Base-by-base conservation (phyloP, 2,329 filamentous ascomycete genomes). In the Neonectria ditissima region DNA sequence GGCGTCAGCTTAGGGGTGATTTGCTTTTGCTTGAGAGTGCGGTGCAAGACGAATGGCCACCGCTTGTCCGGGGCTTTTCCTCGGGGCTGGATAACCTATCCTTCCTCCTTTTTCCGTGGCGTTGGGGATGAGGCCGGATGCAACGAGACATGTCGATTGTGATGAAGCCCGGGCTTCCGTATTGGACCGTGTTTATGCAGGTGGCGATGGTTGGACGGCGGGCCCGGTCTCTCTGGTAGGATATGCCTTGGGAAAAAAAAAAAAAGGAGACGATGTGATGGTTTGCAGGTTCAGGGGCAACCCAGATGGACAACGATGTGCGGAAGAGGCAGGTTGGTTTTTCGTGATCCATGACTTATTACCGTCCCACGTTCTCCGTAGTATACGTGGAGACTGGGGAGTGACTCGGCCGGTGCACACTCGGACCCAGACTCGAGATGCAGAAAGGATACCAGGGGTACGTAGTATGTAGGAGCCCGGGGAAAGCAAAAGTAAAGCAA, bases 121-220 rank as follows among this genome's bases (percentile, higher is more conserved):
- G 24, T 48, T 48, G 14, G 24, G 44, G 26, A 43, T 10, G 26
- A 32, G 14, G 26, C 8, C 14, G 18, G 39, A 45, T 54, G 57
- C 22, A 30, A 59, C 24, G 41, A 59, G 50, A 54, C 50, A 13
- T 54, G 50, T 59, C 50, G 41, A 47, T 48, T 62, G 16, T 57
- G 45, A 51, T 51, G 39, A 45, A 57, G 44, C 24, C 26, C 20
- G 22, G 20, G 14, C 28, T 37, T 16, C 32, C n/a, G n/a, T n/a
- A n/a, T 20, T 39, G 24, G 24, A 14, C 37, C n/a, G 14, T 30
- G 24, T 28, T 28, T 22, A 32, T 43, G 37, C 39, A 24, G 6
- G 39, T 20, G 52, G 24, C 18, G 37, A 30, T 28, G 45, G 34
- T 28, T 30, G 24, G 5, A 2, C 16, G 20, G 16, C 13, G 45